Conservation (phyloP, 2,329 filamentous ascomycete species). For the Lanzia echinophila region DNA sequence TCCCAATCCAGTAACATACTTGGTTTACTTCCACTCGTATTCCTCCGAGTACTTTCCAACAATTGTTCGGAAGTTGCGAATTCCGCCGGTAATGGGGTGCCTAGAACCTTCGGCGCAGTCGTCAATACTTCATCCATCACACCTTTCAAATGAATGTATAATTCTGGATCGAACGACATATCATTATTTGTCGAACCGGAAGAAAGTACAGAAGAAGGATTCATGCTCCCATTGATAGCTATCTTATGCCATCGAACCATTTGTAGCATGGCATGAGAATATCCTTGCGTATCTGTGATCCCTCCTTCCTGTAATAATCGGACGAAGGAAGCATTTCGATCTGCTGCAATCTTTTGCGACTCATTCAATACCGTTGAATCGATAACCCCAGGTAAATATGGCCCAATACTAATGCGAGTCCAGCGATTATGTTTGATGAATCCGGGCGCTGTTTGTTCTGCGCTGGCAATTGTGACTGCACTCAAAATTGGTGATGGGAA, state of each 20-base stretch:
- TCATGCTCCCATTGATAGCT: constrained; percentile 70
- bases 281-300: constrained; percentile 58
- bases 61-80: constrained; percentile 59
- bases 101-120: constrained; percentile 56
- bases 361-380: constrained; percentile 15
- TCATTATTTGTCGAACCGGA: constrained; percentile 58
- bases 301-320: constrained; percentile 42
- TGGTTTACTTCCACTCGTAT: constrained; percentile 51
- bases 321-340: constrained; percentile 39
- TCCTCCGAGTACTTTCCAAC: constrained; percentile 54
- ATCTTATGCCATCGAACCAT: constrained; percentile 71
- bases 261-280: constrained; percentile 60
- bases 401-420: constrained; percentile 65
- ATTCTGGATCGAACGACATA: constrained; percentile 58
- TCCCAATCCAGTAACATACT: constrained; percentile 50
- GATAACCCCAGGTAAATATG: constrained; percentile 48
- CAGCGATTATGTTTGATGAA: constrained; percentile 64
- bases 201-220: constrained; percentile 62
- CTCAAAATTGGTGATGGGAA: constrained; percentile 59
- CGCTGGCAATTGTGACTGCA: constrained; percentile 63
- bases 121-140: constrained; percentile 65
- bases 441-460: constrained; percentile 57
- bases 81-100: constrained; percentile 50
- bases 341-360: constrained; percentile 11
- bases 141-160: constrained; percentile 53